These are phyloP conservation scores for Mitragyna speciosa DNA, from an alignment of 257 asterid species.

Conservation along the genomic window DNA sequence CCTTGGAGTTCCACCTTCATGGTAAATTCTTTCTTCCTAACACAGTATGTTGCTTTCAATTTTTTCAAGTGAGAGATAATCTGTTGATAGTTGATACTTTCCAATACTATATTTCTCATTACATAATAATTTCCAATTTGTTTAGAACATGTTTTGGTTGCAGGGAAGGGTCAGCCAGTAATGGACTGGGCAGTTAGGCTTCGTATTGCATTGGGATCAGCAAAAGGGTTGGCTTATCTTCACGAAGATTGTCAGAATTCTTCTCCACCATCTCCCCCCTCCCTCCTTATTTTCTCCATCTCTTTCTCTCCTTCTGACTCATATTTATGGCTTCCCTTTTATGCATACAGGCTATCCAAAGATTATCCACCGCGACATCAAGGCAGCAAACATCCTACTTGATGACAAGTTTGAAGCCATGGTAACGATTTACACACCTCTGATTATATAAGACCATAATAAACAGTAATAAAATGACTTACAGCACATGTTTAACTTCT, in stretches of 20 bases:
- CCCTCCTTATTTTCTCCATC: background rate
- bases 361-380: constrained; percentile 57
- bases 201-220: constrained; percentile 88
- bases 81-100: background rate
- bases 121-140: background rate
- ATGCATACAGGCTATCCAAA: constrained; percentile 47
- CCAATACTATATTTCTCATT: too few species aligned
- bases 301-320: background rate
- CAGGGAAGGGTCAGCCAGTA: constrained; percentile 72
- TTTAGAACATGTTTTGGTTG: background rate
- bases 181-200: constrained; percentile 77
- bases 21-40: constrained; percentile 34
- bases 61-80: background rate
- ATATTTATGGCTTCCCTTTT: background rate
- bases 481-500: background rate
- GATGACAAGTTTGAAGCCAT: constrained; percentile 53
- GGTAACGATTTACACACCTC: constrained; percentile 28
- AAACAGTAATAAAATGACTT: background rate
- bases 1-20: constrained; percentile 83
- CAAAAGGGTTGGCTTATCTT: constrained; percentile 85
- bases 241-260: constrained; percentile 79
- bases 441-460: background rate
- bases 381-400: constrained; percentile 54
- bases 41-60: background rate
- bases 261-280: background rate